Evolutionary conservation across 2,329 filamentous ascomycete genomes (phyloP).

Genomic region (Hymenoscyphus fraxineus): DNA sequence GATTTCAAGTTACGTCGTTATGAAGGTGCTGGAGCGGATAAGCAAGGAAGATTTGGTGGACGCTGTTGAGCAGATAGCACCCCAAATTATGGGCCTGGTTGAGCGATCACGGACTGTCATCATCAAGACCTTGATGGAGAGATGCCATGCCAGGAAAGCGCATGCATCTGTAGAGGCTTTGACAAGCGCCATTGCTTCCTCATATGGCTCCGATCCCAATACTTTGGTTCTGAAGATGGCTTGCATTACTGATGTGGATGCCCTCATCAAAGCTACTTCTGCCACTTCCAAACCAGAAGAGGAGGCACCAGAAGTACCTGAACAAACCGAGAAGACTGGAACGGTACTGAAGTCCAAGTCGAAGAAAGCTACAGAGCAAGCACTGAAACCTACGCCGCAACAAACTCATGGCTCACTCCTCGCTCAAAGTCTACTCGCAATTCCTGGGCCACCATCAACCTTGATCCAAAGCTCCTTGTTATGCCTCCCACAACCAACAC

Average conservation of each 20-base stretch:
- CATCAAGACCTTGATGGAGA: conserved; percentile 76
- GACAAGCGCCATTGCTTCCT: conserved; percentile 40
- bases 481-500: conserved; percentile 50
- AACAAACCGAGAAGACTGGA: conserved; percentile 18
- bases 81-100: conserved; percentile 69
- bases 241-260: conserved; percentile 49
- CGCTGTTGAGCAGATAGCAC: conserved; percentile 67
- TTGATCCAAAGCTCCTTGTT: conserved; percentile 72
- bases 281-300: conserved; percentile 34
- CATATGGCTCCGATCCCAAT: conserved; percentile 15
- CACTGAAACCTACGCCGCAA: conserved; percentile 37
- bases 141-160: conserved; percentile 66
- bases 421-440: conserved; percentile 72
- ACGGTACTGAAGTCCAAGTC: conserved; percentile 15
- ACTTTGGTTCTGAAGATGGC: conserved; percentile 58
- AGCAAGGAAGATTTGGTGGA: conserved; percentile 80
- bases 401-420: conserved; percentile 81
- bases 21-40: conserved; percentile 75
- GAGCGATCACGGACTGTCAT: conserved; percentile 73
- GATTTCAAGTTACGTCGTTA: conserved; percentile 82
- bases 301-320: conserved; percentile 27
- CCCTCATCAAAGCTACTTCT: conserved; percentile 44
- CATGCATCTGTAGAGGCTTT: conserved; percentile 47
- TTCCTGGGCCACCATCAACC: conserved; percentile 64
- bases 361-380: conserved; percentile 15